Base-by-base conservation (phyloP, 2,329 filamentous ascomycete species). In the Trematosphaeria pertusa region DNA sequence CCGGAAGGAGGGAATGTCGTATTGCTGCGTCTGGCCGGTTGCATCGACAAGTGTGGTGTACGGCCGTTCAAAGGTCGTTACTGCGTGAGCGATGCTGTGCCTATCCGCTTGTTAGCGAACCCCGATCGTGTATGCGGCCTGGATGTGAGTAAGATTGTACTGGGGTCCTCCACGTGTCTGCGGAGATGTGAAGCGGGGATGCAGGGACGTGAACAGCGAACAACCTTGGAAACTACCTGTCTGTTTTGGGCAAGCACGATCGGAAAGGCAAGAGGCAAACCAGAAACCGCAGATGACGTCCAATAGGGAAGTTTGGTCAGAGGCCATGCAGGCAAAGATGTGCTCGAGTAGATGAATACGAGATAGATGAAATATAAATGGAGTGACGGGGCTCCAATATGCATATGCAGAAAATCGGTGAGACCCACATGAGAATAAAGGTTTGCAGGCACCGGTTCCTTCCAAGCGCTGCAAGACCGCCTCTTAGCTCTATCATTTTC, bases 401-500 rank as follows among this genome's bases (percentile, higher is more conserved):
- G 24, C 7, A 28, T 8, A 28, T 7, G 19, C 40, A n/a, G 38
- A 7, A 37, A 6, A 21, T 14, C 20, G 18, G 11, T 18, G 31
- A 14, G 14, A 48, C 64, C 63, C 43, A 69, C 67, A 65, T 62
- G 19, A 71, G 43, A 18, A 71, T 55, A 38, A 66, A 70, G 1
- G 59, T 56, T 37, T 71, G 65, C 32, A 71, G 43, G 46, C 62
- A 65, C 21, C 52, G 52, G 36, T 67, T 71, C 11, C 54, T 53
- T 28, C 32, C 37, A 18, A 71, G 38, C 5, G 55, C 58, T 20
- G 56, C 48, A 38, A 71, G 61, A 9, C 67, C 67, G 3, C 66
- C 67, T 57, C 67, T 58, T 46, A 68, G 67, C n/a, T 50, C 14
- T 15, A 71, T 65, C 67, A 71, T 71, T 1, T 56, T 56, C 34